phyloP scores from a whole-genome alignment of 768 basidiomycete genomes.

The Tylopilus rubrobrunneus region DNA sequence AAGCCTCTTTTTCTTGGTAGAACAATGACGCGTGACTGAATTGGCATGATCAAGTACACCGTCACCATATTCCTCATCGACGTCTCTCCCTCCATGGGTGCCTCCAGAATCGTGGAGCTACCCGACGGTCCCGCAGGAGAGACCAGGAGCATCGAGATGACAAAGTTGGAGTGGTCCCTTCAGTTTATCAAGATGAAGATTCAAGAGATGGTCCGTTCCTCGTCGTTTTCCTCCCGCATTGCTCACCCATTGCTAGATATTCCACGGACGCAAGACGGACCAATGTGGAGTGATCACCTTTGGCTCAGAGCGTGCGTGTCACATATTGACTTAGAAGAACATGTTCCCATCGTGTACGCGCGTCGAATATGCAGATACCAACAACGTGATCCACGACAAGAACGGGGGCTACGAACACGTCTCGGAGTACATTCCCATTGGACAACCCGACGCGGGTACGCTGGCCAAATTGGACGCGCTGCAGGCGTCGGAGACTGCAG shows the following conservation, averaged over 20 bases:
- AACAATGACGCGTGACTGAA: not conserved
- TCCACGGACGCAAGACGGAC: slow-evolving; percentile 88
- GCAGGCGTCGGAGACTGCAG: slow-evolving; percentile 48
- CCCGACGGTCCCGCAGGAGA: slow-evolving; percentile 52
- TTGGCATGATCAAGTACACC: slow-evolving; percentile 52
- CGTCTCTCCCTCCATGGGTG: slow-evolving; percentile 82
- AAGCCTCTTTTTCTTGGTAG: slow-evolving; percentile 23
- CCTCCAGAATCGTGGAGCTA: slow-evolving; percentile 51
- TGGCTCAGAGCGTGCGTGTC: slow-evolving; percentile 64
- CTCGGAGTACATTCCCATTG: slow-evolving; percentile 64
- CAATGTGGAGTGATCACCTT: slow-evolving; percentile 87
- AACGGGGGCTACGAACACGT: slow-evolving; percentile 74
- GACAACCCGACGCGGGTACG: slow-evolving; percentile 59
- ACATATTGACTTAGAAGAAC: not conserved
- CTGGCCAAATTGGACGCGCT: slow-evolving; percentile 64
- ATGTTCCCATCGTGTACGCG: too few relatives aligned
- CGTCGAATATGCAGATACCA: slow-evolving; percentile 44
- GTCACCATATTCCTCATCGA: slow-evolving; percentile 90
- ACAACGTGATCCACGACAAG: slow-evolving; percentile 57
- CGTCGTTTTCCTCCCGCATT: not conserved
- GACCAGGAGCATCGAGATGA: slow-evolving; percentile 51
- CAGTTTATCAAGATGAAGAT: slow-evolving; percentile 89
- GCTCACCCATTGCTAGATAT: slow-evolving; percentile 55
- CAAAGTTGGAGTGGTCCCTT: slow-evolving; percentile 77
- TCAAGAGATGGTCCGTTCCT: slow-evolving; percentile 75